These are phyloP conservation scores for Apiospora malaysiana DNA, from an alignment of 2,329 filamentous ascomycete species.

Conservation along the genomic window DNA sequence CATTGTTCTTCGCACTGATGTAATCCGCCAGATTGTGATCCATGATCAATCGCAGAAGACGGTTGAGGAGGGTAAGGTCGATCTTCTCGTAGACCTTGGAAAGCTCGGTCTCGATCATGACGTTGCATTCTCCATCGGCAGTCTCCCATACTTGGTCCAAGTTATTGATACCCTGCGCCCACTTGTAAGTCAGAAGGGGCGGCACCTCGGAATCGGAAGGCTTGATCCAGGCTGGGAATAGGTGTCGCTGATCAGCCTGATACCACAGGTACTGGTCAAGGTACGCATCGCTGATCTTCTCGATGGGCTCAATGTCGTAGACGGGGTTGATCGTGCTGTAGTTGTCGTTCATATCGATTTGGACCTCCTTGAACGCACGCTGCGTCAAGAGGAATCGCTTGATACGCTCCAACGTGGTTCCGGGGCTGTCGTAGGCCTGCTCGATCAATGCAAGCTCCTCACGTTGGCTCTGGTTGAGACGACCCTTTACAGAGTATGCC, in stretches of 20 bases:
- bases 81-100: slow-evolving; percentile 99
- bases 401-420: slow-evolving; percentile 93
- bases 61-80: slow-evolving; percentile 92
- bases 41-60: slow-evolving; percentile 93
- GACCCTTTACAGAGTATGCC: slow-evolving; percentile 96
- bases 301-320: slow-evolving; percentile 97
- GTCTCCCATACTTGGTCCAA: slow-evolving; percentile 94
- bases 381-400: slow-evolving; percentile 98
- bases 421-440: slow-evolving; percentile 96
- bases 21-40: slow-evolving; percentile 99
- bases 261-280: slow-evolving; percentile 99
- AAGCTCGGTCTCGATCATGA: slow-evolving; percentile 96
- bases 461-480: slow-evolving; percentile 95
- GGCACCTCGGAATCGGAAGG: slow-evolving; percentile 98
- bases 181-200: slow-evolving; percentile 93
- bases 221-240: slow-evolving; percentile 99
- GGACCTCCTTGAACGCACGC: slow-evolving; percentile 98
- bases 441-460: slow-evolving; percentile 97
- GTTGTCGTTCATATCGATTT: slow-evolving; percentile 99
- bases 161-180: slow-evolving; percentile 99
- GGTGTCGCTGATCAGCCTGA: slow-evolving; percentile 93
- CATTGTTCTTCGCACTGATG: slow-evolving; percentile 99
- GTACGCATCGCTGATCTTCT: slow-evolving; percentile 99
- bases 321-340: slow-evolving; percentile 99
- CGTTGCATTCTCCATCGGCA: slow-evolving; percentile 93